These are phyloP conservation scores for Royoungia palumana DNA, from an alignment of 768 basidiomycete genomes.

Conservation along the genomic window DNA sequence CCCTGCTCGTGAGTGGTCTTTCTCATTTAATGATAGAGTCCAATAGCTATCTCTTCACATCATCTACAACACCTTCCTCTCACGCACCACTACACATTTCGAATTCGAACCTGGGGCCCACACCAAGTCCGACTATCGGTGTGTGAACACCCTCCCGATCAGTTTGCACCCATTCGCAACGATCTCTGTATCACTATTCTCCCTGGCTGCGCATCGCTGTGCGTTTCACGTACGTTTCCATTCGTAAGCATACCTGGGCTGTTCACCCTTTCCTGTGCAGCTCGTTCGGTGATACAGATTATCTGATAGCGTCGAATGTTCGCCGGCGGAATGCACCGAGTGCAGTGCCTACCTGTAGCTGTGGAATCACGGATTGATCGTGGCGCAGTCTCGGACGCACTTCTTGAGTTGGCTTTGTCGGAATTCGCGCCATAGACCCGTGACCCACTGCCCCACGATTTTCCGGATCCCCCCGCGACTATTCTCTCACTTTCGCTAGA, in stretches of 20 bases:
- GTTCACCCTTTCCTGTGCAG: slow-evolving; percentile 10
- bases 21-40: background rate
- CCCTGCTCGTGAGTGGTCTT: background rate
- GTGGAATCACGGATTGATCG: slow-evolving; percentile 25
- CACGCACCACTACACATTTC: background rate
- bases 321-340: slow-evolving; percentile 1
- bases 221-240: slow-evolving; percentile 8
- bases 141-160: slow-evolving; percentile 11
- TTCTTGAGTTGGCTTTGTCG: slow-evolving; percentile 16
- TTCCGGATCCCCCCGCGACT: slow-evolving; percentile 6
- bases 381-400: slow-evolving; percentile 18
- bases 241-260: slow-evolving; percentile 2
- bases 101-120: slow-evolving; percentile 16
- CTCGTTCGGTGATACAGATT: slow-evolving; percentile 2
- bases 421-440: slow-evolving; percentile 18
- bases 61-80: background rate
- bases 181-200: background rate
- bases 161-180: slow-evolving; percentile 12
- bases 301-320: slow-evolving; percentile 17
- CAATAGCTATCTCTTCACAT: background rate
- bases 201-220: slow-evolving; percentile 22
- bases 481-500: slow-evolving; percentile 6
- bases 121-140: slow-evolving; percentile 21
- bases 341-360: slow-evolving; percentile 29
- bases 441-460: slow-evolving; percentile 23